Evolutionary conservation across 768 basidiomycete species (phyloP), one percentile per base, ranked within the genome.

Genomic region (Candolleomyces aberdarensis): DNA sequence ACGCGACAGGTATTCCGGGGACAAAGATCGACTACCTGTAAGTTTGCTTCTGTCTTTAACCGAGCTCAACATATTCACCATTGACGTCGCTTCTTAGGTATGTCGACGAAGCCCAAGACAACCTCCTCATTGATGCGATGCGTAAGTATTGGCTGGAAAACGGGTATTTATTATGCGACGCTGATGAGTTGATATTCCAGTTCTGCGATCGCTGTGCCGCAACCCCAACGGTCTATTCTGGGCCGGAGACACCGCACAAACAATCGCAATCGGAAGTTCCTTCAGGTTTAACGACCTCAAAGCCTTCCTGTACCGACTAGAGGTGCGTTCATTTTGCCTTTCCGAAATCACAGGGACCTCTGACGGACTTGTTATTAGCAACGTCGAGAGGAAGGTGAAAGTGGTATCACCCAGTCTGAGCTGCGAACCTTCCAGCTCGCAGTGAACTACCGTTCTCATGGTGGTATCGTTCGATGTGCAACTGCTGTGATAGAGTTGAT

Each of bases 221-320:
- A 90, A 90, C 65, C 79, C 83, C 0, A 74, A 88, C 56, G 89
- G 89, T 0, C 70, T 90, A 19, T 87, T 91, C 62, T 91, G 88
- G 87, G 89, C 88, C 1, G 90, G 91, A 0, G 90, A 92, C 67
- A 91, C 90, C 0, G 88, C 90, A 0, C 90, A 92, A 63, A 88
- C 89, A 0, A 91, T 92, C 43, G 85, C 87, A 0, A 80, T 83
- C 0, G 90, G 89, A 2, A 88, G 86, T 62, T 80, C 87, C 0
- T 92, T 92, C 64, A 75, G 85, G 11, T 92, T 92, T 67, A 75
- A 87, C 58, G 87, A 90, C 47, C 67, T 92, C 55, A 90, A 85
- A 67, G 82, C 89, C 0, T 89, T 88, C 62, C 63, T 89, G 32
- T 83, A 80, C 59, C 78, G 85, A 48, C 68, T 85, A 1, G 88